phyloP scores from a whole-genome alignment of 1,139 yeast species.

The Blastobotrys ciferrii region DNA sequence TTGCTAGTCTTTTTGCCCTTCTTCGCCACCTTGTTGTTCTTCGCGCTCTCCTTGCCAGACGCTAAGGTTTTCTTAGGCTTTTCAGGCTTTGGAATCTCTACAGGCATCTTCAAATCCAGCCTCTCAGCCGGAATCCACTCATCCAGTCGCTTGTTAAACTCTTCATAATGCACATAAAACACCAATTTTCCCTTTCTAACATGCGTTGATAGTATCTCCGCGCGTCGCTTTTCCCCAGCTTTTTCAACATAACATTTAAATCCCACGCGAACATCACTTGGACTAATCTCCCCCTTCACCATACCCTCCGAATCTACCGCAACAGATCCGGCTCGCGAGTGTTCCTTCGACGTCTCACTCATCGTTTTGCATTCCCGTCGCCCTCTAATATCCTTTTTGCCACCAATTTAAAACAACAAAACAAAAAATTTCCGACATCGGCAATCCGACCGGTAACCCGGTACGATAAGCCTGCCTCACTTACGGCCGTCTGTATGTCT shows the following conservation, averaged over 20 bases:
- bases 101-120: constrained; percentile 65
- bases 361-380: not conserved
- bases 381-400: not conserved
- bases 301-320: constrained; percentile 15
- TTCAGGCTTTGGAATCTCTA: constrained; percentile 64
- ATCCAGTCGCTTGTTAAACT: constrained; percentile 89
- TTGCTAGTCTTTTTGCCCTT: constrained; percentile 30
- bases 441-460: no score
- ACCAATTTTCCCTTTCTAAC: constrained; percentile 71
- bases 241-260: constrained; percentile 79
- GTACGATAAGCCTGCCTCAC: no score
- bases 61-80: constrained; percentile 18
- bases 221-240: constrained; percentile 74
- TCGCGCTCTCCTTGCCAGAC: constrained; percentile 20
- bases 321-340: constrained; percentile 14
- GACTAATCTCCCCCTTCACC: constrained; percentile 18
- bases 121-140: constrained; percentile 83
- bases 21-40: constrained; percentile 48
- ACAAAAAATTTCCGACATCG: not conserved
- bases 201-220: constrained; percentile 81
- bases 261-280: constrained; percentile 44
- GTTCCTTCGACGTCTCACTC: constrained; percentile 7
- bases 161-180: constrained; percentile 91
- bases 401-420: not conserved
- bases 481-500: no score